Conservation (phyloP, 192 early-diverging fungal genomes). For the Chytriomyces sp. region DNA sequence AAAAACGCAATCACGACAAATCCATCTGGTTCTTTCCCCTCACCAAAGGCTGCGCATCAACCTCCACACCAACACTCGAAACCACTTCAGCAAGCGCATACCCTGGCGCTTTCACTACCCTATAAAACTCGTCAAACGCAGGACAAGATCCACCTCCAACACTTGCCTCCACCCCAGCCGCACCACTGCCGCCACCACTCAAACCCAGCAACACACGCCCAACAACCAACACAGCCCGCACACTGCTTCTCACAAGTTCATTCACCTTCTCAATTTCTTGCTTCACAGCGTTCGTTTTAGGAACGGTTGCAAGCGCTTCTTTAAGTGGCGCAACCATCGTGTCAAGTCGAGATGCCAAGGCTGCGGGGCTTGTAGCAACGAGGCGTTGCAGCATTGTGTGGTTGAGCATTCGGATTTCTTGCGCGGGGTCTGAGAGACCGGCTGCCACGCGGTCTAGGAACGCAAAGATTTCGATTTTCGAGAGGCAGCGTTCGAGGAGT, state of each 20-base stretch:
- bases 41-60: conserved; percentile 31
- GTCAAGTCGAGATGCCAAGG: conserved; percentile 73
- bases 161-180: conserved; percentile 71
- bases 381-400: conserved; percentile 86
- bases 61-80: conserved; percentile 34
- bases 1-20: conserved; percentile 44
- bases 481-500: conserved; percentile 80
- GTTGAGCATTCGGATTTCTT: conserved; percentile 85
- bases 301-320: conserved; percentile 64
- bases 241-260: conserved; percentile 73
- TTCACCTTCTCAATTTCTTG: conserved; percentile 94
- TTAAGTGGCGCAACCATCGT: conserved; percentile 72
- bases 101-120: conserved; percentile 37
- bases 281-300: conserved; percentile 86
- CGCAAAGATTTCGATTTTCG: conserved; percentile 73
- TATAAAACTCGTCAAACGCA: conserved; percentile 46
- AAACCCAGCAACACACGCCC: conserved; percentile 12
- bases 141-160: conserved; percentile 30
- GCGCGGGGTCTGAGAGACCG: conserved; percentile 78
- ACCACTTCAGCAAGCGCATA: conserved; percentile 47
- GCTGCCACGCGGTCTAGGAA: conserved; percentile 77
- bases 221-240: conserved; percentile 57
- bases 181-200: not conserved
- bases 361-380: conserved; percentile 65
- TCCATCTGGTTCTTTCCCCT: conserved; percentile 44